Conservation (phyloP, 768 basidiomycete genomes). For the Russula dissimulans region DNA sequence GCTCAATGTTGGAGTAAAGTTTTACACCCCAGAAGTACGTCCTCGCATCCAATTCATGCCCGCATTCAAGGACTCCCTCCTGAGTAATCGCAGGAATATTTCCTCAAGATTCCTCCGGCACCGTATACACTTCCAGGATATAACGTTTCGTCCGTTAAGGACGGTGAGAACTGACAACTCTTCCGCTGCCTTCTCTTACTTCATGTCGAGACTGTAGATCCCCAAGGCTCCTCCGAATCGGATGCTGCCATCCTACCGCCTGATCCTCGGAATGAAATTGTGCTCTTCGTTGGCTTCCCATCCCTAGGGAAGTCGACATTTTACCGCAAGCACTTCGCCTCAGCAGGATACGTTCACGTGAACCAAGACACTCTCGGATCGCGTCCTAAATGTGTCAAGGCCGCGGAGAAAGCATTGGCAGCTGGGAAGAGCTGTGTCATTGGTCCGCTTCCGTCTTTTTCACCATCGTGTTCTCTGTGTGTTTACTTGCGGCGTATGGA, state of each 20-base stretch:
- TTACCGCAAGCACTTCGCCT: conserved; percentile 57
- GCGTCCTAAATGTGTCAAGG: conserved; percentile 66
- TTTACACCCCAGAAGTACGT: conserved; percentile 76
- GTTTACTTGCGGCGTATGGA: conserved; percentile 23
- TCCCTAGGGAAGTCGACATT: conserved; percentile 78
- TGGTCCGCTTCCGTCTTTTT: conserved; percentile 33
- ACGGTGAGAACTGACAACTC: conserved; percentile 16
- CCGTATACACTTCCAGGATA: conserved; percentile 58
- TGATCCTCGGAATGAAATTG: conserved; percentile 33
- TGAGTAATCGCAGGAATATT: conserved; percentile 54
- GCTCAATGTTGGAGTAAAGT: conserved; percentile 59
- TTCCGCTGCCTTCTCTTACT: neutral
- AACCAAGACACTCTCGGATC: conserved; percentile 79
- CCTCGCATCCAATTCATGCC: conserved; percentile 2
- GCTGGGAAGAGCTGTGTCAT: conserved; percentile 64
- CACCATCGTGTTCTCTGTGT: neutral
- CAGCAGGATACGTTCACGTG: conserved; percentile 65
- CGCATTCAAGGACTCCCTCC: neutral
- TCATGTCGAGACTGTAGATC: conserved; percentile 45
- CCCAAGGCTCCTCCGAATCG: conserved; percentile 32
- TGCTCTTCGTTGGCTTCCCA: conserved; percentile 55
- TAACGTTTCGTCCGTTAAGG: conserved; percentile 39
- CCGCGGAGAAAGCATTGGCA: conserved; percentile 44
- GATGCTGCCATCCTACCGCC: conserved; percentile 18
- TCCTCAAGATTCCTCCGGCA: conserved; percentile 42